These are phyloP conservation scores for Theobroma grandiflorum DNA, from an alignment of 441 rosid species.

Conservation along the genomic window DNA sequence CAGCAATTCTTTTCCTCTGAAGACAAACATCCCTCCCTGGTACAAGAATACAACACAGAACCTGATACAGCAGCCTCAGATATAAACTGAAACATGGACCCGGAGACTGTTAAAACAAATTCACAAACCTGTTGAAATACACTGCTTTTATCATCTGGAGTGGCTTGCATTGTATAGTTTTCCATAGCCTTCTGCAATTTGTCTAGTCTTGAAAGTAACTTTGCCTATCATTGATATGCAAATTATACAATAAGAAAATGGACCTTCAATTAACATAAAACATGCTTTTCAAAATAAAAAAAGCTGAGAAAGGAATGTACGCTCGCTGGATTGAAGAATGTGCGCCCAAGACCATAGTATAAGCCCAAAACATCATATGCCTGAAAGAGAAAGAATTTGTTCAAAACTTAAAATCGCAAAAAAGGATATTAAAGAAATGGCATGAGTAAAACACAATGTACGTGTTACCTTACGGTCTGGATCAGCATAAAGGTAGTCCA, in stretches of 20 bases:
- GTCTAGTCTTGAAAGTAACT: slow-evolving; percentile 70
- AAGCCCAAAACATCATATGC: slow-evolving; percentile 86
- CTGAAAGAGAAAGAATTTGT: slow-evolving; percentile 43
- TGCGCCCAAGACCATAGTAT: slow-evolving; percentile 83
- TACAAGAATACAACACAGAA: slow-evolving; percentile 6
- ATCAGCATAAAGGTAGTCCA: slow-evolving; percentile 90
- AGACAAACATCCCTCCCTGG: slow-evolving; percentile 94
- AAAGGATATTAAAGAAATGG: neutral
- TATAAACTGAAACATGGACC: neutral
- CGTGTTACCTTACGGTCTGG: slow-evolving; percentile 78
- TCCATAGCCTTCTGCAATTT: slow-evolving; percentile 59
- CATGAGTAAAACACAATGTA: neutral
- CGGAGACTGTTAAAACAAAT: neutral
- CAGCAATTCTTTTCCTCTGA: slow-evolving; percentile 79
- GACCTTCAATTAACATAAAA: neutral
- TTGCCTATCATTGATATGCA: slow-evolving; percentile 47
- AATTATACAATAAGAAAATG: neutral
- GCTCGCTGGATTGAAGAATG: slow-evolving; percentile 94
- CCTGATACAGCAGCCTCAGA: neutral
- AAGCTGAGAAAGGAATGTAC: slow-evolving; percentile 44
- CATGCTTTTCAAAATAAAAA: neutral
- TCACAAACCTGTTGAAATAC: slow-evolving; percentile 82
- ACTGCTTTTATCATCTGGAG: slow-evolving; percentile 82
- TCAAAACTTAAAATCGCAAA: neutral
- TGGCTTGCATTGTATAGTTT: slow-evolving; percentile 81